Evolutionary conservation across 2,329 filamentous ascomycete species (phyloP).

Genomic region (Neofusicoccum ribis): DNA sequence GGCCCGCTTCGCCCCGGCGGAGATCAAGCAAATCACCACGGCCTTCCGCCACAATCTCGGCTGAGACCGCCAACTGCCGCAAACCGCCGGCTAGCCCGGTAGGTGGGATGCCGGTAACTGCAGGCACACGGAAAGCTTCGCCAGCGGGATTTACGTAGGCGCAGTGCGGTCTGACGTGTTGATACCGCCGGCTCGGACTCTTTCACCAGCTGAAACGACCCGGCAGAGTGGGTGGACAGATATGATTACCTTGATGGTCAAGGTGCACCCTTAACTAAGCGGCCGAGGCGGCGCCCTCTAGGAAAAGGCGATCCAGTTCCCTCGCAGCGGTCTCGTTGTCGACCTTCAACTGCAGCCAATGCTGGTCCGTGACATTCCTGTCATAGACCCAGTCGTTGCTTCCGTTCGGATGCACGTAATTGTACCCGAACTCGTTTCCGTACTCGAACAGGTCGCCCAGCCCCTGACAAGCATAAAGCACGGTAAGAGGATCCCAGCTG

Average conservation of each 20-base stretch:
- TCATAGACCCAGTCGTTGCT: conserved; percentile 48
- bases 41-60: not conserved
- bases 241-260: conserved; percentile 11
- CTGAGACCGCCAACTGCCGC: not conserved
- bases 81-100: not conserved
- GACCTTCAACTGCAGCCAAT: conserved; percentile 41
- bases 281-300: conserved; percentile 26
- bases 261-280: not conserved
- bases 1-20: not conserved
- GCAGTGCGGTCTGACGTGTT: conserved; percentile 1
- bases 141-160: not conserved
- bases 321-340: conserved; percentile 32
- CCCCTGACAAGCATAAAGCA: conserved; percentile 27
- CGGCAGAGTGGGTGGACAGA: not conserved
- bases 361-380: conserved; percentile 37
- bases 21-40: not conserved
- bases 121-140: not conserved
- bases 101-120: not conserved
- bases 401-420: conserved; percentile 43
- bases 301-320: conserved; percentile 32
- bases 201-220: not conserved
- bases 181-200: not conserved
- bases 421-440: conserved; percentile 43
- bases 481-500: conserved; percentile 31
- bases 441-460: conserved; percentile 39